Conservation (phyloP, 257 asterid species). For the Hygrophila difformis region DNA sequence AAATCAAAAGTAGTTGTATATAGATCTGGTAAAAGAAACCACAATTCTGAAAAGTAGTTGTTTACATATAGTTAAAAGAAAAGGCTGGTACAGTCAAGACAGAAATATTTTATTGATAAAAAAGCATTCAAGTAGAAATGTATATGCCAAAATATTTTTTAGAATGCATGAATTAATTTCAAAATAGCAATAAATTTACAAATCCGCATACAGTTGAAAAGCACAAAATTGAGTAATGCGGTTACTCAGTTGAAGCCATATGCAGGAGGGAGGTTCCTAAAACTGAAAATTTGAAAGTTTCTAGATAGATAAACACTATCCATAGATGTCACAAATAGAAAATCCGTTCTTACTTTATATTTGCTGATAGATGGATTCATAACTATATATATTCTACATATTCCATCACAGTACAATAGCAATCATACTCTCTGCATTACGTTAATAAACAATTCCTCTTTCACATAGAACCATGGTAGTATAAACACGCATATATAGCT, state of each 20-base stretch:
- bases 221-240: not conserved
- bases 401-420: conserved; percentile 6
- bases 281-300: too few relatives aligned
- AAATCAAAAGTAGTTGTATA: conserved; percentile 1
- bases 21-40: not conserved
- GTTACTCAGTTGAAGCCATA: not conserved
- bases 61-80: conserved; percentile 3
- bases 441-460: not conserved
- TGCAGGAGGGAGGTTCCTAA: not conserved
- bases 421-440: not conserved
- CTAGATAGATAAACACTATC: too few relatives aligned
- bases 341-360: not conserved
- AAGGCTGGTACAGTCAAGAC: conserved; percentile 3
- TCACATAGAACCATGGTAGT: conserved; percentile 6
- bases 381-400: conserved; percentile 3
- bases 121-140: conserved; percentile 4
- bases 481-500: conserved; percentile 5
- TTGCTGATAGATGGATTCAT: not conserved
- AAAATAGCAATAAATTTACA: not conserved
- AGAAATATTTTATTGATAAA: conserved; percentile 3
- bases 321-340: not conserved
- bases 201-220: not conserved
- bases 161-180: not conserved
- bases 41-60: conserved; percentile 1
- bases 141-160: not conserved